Evolutionary conservation across 192 early-diverging fungal species (phyloP).

Genomic region (Coemansia sp.): DNA sequence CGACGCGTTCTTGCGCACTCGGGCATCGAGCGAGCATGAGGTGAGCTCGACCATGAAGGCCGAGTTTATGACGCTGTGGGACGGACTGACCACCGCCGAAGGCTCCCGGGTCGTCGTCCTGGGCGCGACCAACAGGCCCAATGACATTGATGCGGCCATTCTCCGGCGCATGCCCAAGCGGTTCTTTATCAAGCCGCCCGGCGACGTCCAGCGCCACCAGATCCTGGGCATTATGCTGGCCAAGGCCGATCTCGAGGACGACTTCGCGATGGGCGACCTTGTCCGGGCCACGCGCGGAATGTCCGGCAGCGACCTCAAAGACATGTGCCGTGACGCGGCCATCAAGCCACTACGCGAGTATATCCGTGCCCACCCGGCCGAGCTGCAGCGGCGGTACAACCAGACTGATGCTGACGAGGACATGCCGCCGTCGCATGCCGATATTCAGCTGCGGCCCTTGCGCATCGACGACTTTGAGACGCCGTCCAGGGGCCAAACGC

Average conservation of each 20-base stretch:
- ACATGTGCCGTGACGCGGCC: constrained; percentile 91
- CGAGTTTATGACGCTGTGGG: constrained; percentile 99
- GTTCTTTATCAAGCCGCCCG: constrained; percentile 81
- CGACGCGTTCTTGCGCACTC: constrained; percentile 91
- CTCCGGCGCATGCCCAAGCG: constrained; percentile 96
- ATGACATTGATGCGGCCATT: constrained; percentile 97
- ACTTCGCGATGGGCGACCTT: constrained; percentile 64
- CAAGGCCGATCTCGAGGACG: constrained; percentile 57
- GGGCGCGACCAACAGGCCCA: constrained; percentile 95
- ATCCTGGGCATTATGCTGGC: constrained; percentile 79
- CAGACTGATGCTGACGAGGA: neutral
- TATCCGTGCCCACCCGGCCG: constrained; percentile 51
- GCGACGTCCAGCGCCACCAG: constrained; percentile 71
- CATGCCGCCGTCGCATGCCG: neutral
- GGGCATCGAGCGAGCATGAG: constrained; percentile 87
- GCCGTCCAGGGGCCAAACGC: constrained; percentile 11
- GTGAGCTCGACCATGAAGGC: constrained; percentile 99
- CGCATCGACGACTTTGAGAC: constrained; percentile 31
- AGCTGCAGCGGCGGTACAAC: constrained; percentile 20
- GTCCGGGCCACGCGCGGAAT: constrained; percentile 70
- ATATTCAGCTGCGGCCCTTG: constrained; percentile 27
- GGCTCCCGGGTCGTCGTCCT: constrained; percentile 62
- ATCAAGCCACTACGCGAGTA: constrained; percentile 93
- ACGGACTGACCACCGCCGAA: constrained; percentile 68
- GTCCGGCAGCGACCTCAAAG: constrained; percentile 95